Conservation (phyloP, 2,329 filamentous ascomycete genomes). For the Verticillium tricorpus region DNA sequence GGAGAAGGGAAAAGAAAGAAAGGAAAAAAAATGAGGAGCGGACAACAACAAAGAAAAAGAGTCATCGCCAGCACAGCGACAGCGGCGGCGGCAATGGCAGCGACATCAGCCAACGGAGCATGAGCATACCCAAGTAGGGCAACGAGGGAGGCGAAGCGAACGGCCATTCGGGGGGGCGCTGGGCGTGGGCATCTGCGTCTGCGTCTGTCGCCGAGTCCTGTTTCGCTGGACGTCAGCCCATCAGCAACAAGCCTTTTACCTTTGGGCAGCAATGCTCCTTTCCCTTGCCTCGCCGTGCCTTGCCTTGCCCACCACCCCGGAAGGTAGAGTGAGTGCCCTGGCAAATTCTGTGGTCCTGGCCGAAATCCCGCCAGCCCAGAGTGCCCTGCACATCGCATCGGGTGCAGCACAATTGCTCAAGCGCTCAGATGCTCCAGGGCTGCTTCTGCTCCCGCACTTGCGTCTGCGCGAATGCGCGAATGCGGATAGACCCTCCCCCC, state of each 20-base stretch:
- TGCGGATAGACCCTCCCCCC: background rate
- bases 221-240: background rate
- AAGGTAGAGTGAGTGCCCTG: background rate
- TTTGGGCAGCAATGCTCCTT: background rate
- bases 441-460: background rate
- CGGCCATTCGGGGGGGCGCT: background rate
- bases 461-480: background rate
- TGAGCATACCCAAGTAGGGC: background rate
- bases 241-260: background rate
- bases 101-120: background rate
- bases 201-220: background rate
- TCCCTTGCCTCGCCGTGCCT: background rate
- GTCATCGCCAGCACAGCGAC: background rate
- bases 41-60: slow-evolving; percentile 6
- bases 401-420: background rate
- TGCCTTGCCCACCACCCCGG: background rate
- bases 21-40: slow-evolving; percentile 1
- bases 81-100: background rate
- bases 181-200: background rate
- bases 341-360: background rate
- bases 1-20: slow-evolving; percentile 2
- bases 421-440: background rate
- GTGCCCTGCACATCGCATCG: background rate
- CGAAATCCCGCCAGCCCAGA: background rate
- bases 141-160: background rate